phyloP scores from a whole-genome alignment of 2,329 filamentous ascomycete genomes.

The Aspergillus awamori region DNA sequence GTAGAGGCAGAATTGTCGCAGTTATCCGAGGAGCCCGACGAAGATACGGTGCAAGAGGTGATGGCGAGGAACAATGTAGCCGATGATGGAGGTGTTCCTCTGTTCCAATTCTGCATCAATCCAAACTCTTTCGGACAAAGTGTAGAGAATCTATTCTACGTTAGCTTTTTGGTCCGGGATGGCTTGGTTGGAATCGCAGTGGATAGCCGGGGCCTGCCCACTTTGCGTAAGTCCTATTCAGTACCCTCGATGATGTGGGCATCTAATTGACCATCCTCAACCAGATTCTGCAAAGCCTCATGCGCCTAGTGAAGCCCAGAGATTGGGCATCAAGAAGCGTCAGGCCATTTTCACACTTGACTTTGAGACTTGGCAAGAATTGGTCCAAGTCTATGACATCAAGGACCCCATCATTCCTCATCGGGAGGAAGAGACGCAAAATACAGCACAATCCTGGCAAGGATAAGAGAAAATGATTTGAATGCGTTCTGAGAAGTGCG shows the following conservation, averaged over 20 bases:
- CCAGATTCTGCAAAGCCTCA: constrained; percentile 51
- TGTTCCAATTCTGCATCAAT: constrained; percentile 89
- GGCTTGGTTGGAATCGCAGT: constrained; percentile 73
- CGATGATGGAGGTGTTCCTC: constrained; percentile 69
- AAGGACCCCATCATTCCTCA: constrained; percentile 83
- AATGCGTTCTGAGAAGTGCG: background rate
- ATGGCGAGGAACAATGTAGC: constrained; percentile 69
- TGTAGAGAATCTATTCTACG: constrained; percentile 95
- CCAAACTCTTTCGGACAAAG: constrained; percentile 90
- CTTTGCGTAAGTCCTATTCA: constrained; percentile 66
- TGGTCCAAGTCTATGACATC: constrained; percentile 77
- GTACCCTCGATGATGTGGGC: background rate
- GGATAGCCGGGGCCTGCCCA: constrained; percentile 75
- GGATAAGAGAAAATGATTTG: constrained; percentile 43
- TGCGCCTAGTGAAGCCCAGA: constrained; percentile 51
- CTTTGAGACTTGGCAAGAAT: constrained; percentile 76
- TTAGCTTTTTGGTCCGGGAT: constrained; percentile 91
- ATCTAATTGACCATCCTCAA: constrained; percentile 24
- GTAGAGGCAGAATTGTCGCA: constrained; percentile 48
- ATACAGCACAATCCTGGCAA: constrained; percentile 66
- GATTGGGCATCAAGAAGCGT: constrained; percentile 66
- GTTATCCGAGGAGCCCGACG: constrained; percentile 34
- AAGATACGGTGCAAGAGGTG: constrained; percentile 51
- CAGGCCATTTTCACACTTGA: constrained; percentile 90
- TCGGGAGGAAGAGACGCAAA: constrained; percentile 63